Conservation (phyloP, 2,329 filamentous ascomycete species). For the Magnaporthiopsis incrustans region DNA sequence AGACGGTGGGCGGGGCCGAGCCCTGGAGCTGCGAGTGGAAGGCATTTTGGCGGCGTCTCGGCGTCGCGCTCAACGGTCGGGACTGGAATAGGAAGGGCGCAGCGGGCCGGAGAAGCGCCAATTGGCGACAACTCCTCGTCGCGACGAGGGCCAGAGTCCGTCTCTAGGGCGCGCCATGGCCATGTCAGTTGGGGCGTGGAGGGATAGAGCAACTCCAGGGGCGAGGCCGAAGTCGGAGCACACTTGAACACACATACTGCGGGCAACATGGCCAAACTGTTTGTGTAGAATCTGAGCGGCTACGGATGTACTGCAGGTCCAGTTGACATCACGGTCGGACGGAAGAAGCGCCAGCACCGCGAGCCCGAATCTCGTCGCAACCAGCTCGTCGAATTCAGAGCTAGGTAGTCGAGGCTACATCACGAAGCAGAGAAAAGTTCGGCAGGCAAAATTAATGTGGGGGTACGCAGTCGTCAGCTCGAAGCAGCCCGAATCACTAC, state of each 20-base stretch:
- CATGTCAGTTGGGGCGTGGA: neutral
- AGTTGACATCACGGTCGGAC: neutral
- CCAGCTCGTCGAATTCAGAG: neutral
- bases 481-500: neutral
- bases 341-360: neutral
- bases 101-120: constrained; percentile 6
- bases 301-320: neutral
- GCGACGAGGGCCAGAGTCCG: constrained; percentile 21
- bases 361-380: neutral
- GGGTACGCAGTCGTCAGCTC: neutral
- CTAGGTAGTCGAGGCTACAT: neutral
- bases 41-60: constrained; percentile 34
- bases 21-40: constrained; percentile 59
- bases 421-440: neutral
- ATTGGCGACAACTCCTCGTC: constrained; percentile 15
- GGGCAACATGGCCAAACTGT: constrained; percentile 1
- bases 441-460: neutral
- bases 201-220: neutral
- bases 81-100: neutral
- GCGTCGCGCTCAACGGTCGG: constrained; percentile 4
- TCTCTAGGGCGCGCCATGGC: constrained; percentile 15
- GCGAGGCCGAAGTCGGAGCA: constrained; percentile 5
- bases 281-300: neutral
- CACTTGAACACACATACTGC: constrained; percentile 4
- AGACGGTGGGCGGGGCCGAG: constrained; percentile 41